A percentile compares a stretch with the other conserved stretches of the same genome.
Evolutionary conservation across 2,329 filamentous ascomycete species (phyloP).

Genomic region (Tolypocladium album): DNA sequence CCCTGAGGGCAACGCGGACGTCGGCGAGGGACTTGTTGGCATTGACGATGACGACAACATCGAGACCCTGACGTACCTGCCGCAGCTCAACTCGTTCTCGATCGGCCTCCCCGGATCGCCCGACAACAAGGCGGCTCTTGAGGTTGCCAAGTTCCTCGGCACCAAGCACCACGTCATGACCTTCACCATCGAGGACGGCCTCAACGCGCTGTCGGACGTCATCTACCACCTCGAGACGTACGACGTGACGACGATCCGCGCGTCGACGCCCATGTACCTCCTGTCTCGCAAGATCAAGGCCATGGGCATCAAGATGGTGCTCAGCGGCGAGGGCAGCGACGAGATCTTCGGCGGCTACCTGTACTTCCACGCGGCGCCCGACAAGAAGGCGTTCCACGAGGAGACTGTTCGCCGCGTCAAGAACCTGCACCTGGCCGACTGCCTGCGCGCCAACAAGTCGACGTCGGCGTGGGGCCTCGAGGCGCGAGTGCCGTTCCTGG

Average conservation of each 20-base stretch:
- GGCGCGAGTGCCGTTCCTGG: conserved; percentile 93
- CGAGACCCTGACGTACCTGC: conserved; percentile 80
- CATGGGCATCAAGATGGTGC: conserved; percentile 98
- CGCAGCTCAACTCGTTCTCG: conserved; percentile 96
- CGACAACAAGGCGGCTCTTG: conserved; percentile 81
- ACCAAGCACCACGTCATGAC: conserved; percentile 98
- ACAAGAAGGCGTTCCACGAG: conserved; percentile 86
- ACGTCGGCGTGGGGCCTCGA: conserved; percentile 97
- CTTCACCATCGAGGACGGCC: conserved; percentile 93
- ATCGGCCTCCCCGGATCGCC: conserved; percentile 90
- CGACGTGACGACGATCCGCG: conserved; percentile 96
- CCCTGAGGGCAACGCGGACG: conserved; percentile 40
- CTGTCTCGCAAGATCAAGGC: conserved; percentile 98
- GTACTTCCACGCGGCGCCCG: conserved; percentile 92
- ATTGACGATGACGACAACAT: conserved; percentile 89
- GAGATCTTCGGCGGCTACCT: conserved; percentile 98
- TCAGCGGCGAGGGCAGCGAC: conserved; percentile 92
- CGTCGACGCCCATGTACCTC: conserved; percentile 97
- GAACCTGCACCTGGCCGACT: conserved; percentile 94
- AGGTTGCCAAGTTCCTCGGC: conserved; percentile 93
- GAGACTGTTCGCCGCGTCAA: conserved; percentile 92
- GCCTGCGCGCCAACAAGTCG: conserved; percentile 96
- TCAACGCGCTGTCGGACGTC: conserved; percentile 93
- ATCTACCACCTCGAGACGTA: conserved; percentile 97
- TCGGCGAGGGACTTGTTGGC: conserved; percentile 69